phyloP scores from a whole-genome alignment of 139 green algal genomes.

The Nannochloris sp. region DNA sequence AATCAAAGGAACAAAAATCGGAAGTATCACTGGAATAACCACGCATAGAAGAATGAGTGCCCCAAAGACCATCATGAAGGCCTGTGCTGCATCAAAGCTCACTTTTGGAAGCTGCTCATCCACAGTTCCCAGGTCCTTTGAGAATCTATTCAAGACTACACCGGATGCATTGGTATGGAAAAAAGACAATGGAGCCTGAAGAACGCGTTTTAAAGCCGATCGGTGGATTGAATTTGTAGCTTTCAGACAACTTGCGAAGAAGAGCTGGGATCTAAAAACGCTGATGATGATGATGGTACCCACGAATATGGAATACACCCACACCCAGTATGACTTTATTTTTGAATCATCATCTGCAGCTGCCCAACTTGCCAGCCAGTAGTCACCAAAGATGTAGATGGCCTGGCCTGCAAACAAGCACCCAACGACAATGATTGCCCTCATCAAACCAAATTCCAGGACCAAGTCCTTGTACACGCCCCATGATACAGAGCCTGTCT shows the following conservation, averaged over 20 bases:
- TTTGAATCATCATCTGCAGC: slow-evolving; percentile 16
- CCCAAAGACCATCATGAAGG: slow-evolving; percentile 41
- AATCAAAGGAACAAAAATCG: slow-evolving; percentile 55
- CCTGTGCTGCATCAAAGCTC: slow-evolving; percentile 57
- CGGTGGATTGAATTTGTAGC: slow-evolving; percentile 50
- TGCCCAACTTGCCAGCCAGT: slow-evolving; percentile 58
- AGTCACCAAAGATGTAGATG: slow-evolving; percentile 45
- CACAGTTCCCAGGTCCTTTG: slow-evolving; percentile 62
- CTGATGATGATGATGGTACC: slow-evolving; percentile 33
- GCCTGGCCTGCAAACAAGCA: slow-evolving; percentile 55
- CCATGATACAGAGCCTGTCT: slow-evolving; percentile 41
- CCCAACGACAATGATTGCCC: background rate
- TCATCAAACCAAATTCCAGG: background rate
- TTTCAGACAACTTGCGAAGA: slow-evolving; percentile 46
- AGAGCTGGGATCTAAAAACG: slow-evolving; percentile 37
- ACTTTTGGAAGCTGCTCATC: slow-evolving; percentile 66
- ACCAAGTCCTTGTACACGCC: slow-evolving; percentile 42
- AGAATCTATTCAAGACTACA: slow-evolving; percentile 80
- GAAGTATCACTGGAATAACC: slow-evolving; percentile 62
- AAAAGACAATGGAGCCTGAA: slow-evolving; percentile 80
- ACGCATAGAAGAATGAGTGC: slow-evolving; percentile 35
- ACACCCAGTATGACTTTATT: slow-evolving; percentile 26
- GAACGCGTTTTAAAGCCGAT: slow-evolving; percentile 28
- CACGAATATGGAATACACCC: slow-evolving; percentile 49
- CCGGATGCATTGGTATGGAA: slow-evolving; percentile 90